Conservation (phyloP, 2,329 filamentous ascomycete species). For the Alternaria sp. region DNA sequence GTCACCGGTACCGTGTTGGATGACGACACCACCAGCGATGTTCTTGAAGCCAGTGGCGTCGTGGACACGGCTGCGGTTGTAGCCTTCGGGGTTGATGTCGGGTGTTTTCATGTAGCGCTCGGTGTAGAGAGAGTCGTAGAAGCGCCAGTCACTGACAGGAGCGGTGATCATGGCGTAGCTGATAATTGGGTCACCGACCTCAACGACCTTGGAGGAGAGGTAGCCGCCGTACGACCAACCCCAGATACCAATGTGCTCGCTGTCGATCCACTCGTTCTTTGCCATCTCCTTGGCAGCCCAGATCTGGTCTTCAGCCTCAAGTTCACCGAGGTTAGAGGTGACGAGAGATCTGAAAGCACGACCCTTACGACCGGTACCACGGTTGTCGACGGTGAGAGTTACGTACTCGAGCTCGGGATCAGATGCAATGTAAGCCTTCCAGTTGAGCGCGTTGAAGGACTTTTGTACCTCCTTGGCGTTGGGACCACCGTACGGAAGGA, state of each 20-base stretch:
- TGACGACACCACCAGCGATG: conserved; percentile 64
- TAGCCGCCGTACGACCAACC: conserved; percentile 75
- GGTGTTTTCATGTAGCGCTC: conserved; percentile 75
- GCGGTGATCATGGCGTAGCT: conserved; percentile 68
- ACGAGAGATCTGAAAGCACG: conserved; percentile 67
- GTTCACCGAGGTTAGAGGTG: conserved; percentile 64
- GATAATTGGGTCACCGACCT: conserved; percentile 66
- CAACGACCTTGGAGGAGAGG: conserved; percentile 69
- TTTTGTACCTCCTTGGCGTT: conserved; percentile 68
- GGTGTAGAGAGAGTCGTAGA: conserved; percentile 75
- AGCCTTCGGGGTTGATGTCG: conserved; percentile 63
- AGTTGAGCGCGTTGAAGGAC: conserved; percentile 61
- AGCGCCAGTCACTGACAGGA: conserved; percentile 71
- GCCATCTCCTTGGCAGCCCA: conserved; percentile 67
- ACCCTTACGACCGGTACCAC: conserved; percentile 70
- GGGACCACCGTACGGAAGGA: conserved; percentile 72
- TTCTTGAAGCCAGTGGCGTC: conserved; percentile 67
- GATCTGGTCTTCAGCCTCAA: conserved; percentile 71
- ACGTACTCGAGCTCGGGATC: conserved; percentile 73
- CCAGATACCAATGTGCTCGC: conserved; percentile 68
- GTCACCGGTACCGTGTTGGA: conserved; percentile 71
- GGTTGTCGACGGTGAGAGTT: conserved; percentile 71
- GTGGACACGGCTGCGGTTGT: conserved; percentile 66
- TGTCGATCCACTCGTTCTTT: conserved; percentile 62
- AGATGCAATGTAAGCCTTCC: conserved; percentile 68